Percentiles rank a stretch among this genome's conserved stretches.
Conservation (phyloP, 2,329 filamentous ascomycete genomes). For the Ascosphaera pollenicola region DNA sequence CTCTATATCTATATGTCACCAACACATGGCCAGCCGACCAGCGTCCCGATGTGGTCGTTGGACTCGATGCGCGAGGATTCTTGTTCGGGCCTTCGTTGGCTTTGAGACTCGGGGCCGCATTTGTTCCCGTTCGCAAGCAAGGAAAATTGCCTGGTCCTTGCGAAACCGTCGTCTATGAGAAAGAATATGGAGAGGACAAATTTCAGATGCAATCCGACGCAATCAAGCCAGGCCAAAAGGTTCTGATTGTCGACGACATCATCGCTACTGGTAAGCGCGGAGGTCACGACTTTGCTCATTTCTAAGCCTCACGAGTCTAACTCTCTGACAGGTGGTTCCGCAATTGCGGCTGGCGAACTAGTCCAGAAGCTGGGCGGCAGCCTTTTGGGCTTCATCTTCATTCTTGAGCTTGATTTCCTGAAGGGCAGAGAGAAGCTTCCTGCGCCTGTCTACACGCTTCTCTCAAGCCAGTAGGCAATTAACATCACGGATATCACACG, state of each 20-base stretch:
- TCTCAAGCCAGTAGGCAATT: constrained; percentile 36
- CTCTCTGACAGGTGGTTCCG: constrained; percentile 52
- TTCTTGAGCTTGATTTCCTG: constrained; percentile 85
- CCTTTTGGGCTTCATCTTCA: constrained; percentile 80
- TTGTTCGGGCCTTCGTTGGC: constrained; percentile 84
- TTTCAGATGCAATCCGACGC: constrained; percentile 90
- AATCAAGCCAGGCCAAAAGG: constrained; percentile 67
- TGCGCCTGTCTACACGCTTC: constrained; percentile 61
- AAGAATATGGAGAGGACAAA: constrained; percentile 88
- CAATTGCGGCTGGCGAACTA: constrained; percentile 65
- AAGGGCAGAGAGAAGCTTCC: constrained; percentile 79
- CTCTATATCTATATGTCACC: constrained; percentile 63
- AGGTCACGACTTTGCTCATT: neutral
- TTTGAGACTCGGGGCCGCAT: constrained; percentile 57
- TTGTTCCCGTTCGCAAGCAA: constrained; percentile 84
- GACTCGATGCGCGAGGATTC: constrained; percentile 84
- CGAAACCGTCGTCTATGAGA: constrained; percentile 66
- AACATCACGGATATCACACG: neutral
- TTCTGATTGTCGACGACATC: constrained; percentile 89
- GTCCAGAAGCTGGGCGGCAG: constrained; percentile 67
- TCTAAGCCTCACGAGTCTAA: constrained; percentile 1
- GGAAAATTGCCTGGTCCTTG: constrained; percentile 88
- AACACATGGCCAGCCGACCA: constrained; percentile 33
- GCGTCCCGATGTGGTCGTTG: constrained; percentile 75
- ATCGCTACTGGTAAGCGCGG: constrained; percentile 94